These are phyloP conservation scores for Paecilomyces sp. DNA, from an alignment of 2,329 filamentous ascomycete genomes.

Conservation along the genomic window DNA sequence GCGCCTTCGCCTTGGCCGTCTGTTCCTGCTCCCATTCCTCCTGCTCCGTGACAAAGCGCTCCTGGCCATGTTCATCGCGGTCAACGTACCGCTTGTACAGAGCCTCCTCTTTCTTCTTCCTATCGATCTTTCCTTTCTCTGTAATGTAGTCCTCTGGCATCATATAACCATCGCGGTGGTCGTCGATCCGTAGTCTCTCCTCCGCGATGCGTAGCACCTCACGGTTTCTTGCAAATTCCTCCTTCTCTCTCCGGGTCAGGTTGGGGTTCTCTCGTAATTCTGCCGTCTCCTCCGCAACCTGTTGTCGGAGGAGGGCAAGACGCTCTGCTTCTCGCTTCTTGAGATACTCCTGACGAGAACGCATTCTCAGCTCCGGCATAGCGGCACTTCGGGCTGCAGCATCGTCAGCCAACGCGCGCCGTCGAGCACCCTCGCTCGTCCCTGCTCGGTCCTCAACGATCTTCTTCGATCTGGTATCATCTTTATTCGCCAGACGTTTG, in stretches of 20 bases:
- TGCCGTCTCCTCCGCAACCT: slow-evolving; percentile 80
- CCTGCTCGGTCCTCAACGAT: slow-evolving; percentile 54
- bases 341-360: slow-evolving; percentile 85
- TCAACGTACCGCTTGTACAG: slow-evolving; percentile 89
- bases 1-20: slow-evolving; percentile 75
- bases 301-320: slow-evolving; percentile 75
- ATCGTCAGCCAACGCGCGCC: slow-evolving; percentile 60
- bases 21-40: slow-evolving; percentile 96
- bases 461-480: slow-evolving; percentile 64
- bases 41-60: slow-evolving; percentile 85
- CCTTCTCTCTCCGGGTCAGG: slow-evolving; percentile 71
- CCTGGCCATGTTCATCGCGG: slow-evolving; percentile 76
- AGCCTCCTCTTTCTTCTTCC: slow-evolving; percentile 79
- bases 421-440: slow-evolving; percentile 52
- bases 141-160: slow-evolving; percentile 95
- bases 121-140: slow-evolving; percentile 82
- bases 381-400: slow-evolving; percentile 60
- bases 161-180: slow-evolving; percentile 83
- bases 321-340: slow-evolving; percentile 86
- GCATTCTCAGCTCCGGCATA: slow-evolving; percentile 72
- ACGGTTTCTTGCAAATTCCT: slow-evolving; percentile 81
- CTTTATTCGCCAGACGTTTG: slow-evolving; percentile 65
- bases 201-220: slow-evolving; percentile 76
- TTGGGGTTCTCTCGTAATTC: slow-evolving; percentile 70
- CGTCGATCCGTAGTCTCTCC: slow-evolving; percentile 79